Evolutionary conservation across 2,329 filamentous ascomycete species (phyloP).

Genomic region (Periconia sp.): DNA sequence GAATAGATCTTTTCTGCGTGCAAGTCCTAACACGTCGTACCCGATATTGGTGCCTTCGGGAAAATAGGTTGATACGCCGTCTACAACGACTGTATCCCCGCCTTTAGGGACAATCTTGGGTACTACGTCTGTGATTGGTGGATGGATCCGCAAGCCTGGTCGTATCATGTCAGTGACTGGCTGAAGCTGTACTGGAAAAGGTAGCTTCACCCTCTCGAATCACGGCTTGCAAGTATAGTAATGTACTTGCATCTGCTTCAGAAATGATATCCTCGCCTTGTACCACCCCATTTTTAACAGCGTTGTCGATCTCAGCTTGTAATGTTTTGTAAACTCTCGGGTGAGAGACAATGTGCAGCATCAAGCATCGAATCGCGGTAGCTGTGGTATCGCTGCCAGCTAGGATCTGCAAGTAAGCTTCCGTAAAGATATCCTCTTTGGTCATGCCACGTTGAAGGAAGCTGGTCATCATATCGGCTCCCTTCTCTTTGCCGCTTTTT

Average conservation of each 20-base stretch:
- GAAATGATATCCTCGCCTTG: conserved; percentile 47
- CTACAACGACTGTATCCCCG: conserved; percentile 26
- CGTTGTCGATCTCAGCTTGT: conserved; percentile 48
- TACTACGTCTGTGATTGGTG: conserved; percentile 32
- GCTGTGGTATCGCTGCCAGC: conserved; percentile 62
- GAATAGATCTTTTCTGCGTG: conserved; percentile 25
- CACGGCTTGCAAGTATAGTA: conserved; percentile 50
- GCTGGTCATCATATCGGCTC: conserved; percentile 55
- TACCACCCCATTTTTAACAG: conserved; percentile 21
- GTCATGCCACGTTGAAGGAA: conserved; percentile 51
- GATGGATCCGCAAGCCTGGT: conserved; percentile 40
- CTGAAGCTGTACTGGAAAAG: not conserved
- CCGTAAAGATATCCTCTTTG: conserved; percentile 40
- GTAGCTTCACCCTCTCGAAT: conserved; percentile 41
- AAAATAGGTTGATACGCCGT: conserved; percentile 21
- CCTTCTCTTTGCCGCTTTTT: conserved; percentile 39
- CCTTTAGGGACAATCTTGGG: conserved; percentile 26
- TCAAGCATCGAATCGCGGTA: conserved; percentile 54
- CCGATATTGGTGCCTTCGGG: conserved; percentile 31
- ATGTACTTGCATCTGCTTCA: conserved; percentile 42
- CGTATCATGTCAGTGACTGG: not conserved
- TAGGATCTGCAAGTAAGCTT: conserved; percentile 50
- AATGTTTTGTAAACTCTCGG: conserved; percentile 49
- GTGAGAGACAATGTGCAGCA: conserved; percentile 55
- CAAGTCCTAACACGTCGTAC: conserved; percentile 23